phyloP scores from a whole-genome alignment of 768 basidiomycete species.

The Mycena olivaceomarginata region DNA sequence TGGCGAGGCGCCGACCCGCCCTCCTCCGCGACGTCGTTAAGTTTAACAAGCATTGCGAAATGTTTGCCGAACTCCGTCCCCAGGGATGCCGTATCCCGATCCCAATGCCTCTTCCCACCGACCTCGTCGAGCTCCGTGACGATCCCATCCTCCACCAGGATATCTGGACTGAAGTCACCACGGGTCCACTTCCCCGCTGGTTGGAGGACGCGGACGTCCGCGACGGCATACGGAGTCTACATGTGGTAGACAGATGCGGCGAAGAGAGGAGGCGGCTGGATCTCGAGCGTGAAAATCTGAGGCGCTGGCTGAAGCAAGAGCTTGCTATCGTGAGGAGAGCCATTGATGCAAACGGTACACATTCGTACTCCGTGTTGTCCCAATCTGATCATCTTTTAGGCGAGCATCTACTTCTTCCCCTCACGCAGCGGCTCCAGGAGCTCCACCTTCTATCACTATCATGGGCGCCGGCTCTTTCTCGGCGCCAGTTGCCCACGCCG shows the following conservation, averaged over 20 bases:
- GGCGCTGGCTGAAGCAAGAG: background rate
- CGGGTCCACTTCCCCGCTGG: background rate
- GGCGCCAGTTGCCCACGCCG: no score
- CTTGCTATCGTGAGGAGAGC: background rate
- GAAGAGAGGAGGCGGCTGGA: background rate
- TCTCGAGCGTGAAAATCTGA: background rate
- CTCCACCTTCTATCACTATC: no score
- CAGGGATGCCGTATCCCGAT: background rate
- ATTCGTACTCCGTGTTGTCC: no score
- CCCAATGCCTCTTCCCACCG: background rate
- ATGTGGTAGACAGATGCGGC: background rate
- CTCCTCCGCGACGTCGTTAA: conserved; percentile 35
- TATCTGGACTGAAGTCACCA: background rate
- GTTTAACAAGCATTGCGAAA: conserved; percentile 49
- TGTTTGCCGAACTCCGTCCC: conserved; percentile 21
- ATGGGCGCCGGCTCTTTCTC: no score
- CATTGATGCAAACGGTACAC: background rate
- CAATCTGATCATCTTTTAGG: no score
- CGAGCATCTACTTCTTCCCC: no score
- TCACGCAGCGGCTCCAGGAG: no score
- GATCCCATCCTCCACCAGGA: background rate
- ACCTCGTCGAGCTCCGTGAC: background rate
- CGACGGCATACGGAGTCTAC: background rate
- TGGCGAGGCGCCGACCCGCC: conserved; percentile 52
- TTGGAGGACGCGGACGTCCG: background rate